Percentiles rank a stretch among this genome's conserved stretches.
phyloP scores from a whole-genome alignment of 768 basidiomycete genomes.

The Phaeotremella skinneri region DNA sequence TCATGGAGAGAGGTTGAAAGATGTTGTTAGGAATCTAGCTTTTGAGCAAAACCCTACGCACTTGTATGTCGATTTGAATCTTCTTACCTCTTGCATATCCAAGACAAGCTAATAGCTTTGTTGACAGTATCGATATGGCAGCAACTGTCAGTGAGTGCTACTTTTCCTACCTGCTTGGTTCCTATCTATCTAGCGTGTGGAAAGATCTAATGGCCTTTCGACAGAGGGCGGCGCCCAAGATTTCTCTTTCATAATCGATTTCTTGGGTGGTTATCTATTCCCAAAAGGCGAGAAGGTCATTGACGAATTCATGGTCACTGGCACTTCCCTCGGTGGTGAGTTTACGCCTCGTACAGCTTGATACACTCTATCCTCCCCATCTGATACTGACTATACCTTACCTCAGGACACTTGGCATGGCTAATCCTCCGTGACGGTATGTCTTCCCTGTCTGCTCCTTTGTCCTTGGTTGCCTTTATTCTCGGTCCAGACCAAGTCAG shows the following conservation, averaged over 20 bases:
- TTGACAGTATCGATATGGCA: constrained; percentile 56
- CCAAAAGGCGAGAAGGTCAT: constrained; percentile 64
- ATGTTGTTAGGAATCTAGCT: constrained; percentile 52
- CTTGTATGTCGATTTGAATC: constrained; percentile 50
- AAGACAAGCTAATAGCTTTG: constrained; percentile 9
- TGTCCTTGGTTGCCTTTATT: constrained; percentile 6
- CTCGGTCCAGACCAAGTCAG: constrained; percentile 4
- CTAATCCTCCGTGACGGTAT: constrained; percentile 60
- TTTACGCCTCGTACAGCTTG: background rate
- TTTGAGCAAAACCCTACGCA: constrained; percentile 55
- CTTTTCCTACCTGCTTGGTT: background rate
- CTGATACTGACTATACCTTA: background rate
- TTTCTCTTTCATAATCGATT: constrained; percentile 76
- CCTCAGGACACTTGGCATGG: constrained; percentile 72
- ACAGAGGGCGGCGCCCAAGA: constrained; percentile 69
- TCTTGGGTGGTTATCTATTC: constrained; percentile 70
- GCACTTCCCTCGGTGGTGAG: constrained; percentile 70
- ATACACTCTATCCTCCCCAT: background rate
- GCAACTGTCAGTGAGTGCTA: constrained; percentile 54
- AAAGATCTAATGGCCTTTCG: constrained; percentile 7
- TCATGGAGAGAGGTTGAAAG: constrained; percentile 56
- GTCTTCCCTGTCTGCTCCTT: constrained; percentile 24
- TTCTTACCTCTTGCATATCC: background rate
- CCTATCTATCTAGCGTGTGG: too few relatives aligned
- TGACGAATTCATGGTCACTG: constrained; percentile 67